Evolutionary conservation across 2,329 filamentous ascomycete species (phyloP), one percentile per base, ranked within the genome.

Genomic region (Nemania serpens): DNA sequence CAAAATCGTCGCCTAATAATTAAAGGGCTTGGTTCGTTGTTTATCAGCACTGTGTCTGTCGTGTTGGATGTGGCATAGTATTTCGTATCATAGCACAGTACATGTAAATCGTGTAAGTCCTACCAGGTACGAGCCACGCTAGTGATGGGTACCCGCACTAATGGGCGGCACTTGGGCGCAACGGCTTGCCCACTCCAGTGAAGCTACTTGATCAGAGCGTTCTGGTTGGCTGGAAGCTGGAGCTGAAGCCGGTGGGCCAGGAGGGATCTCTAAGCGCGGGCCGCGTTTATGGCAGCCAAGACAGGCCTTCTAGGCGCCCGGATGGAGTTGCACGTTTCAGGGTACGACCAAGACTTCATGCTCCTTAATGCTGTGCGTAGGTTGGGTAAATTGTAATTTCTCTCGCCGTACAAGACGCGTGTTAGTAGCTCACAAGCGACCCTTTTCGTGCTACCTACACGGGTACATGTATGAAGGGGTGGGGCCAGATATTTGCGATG

Each of bases 261-360:
- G 57, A 56, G 59, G 60, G 54, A 62, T 59, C 49, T 63, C 47
- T 73, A 74, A 71, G 70, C 72, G 71, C 72, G 68, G 69, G 61
- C 50, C 70, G 70, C 70, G 69, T 55, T 58, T 55, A 61, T 13
- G 25, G 59, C 47, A 50, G 61, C 53, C 50, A 60, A 55, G 60
- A 50, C 43, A 9, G 59, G 36, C n/a, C 42, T 37, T 58, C 17
- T 62, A 66, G 58, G 54, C 63, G 63, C 63, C 61, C 51, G 18
- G 52, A 51, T 36, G n/a, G 45, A 42, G 25, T 17, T 59, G 45
- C 43, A 49, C 54, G 61, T 63, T 63, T 63, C 61, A 63, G 55
- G 54, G 39, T 15, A 47, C 15, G 22, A 46, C 43, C 25, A 49
- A 45, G 48, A 18, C 29, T 20, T 48, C n/a, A 39, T 39, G 15